Conservation (phyloP, 441 rosid species). For the Erodium chrysanthum region DNA sequence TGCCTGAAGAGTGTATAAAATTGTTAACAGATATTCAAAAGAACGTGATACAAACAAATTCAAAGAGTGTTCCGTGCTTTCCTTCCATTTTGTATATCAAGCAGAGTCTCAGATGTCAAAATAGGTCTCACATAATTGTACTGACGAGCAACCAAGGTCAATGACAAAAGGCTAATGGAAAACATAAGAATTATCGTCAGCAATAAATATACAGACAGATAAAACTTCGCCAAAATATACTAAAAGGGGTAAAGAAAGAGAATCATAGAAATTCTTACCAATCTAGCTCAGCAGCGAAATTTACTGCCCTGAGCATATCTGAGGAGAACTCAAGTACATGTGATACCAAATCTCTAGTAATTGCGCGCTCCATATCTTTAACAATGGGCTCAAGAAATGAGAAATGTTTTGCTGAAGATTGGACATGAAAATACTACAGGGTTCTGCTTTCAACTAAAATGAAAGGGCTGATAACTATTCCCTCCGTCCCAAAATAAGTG, state of each 20-base stretch:
- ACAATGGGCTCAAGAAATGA: constrained; percentile 16
- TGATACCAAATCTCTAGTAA: constrained; percentile 74
- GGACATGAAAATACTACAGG: background rate
- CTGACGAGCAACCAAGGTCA: constrained; percentile 82
- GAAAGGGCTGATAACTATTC: constrained; percentile 4
- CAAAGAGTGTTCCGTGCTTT: constrained; percentile 18
- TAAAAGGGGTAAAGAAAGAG: background rate
- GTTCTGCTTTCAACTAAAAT: constrained; percentile 9
- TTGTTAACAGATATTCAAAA: constrained; percentile 2
- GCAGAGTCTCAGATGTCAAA: constrained; percentile 56
- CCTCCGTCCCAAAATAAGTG: background rate
- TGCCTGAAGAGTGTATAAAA: constrained; percentile 44
- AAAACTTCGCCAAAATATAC: background rate
- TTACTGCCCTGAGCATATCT: constrained; percentile 67
- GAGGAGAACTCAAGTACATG: constrained; percentile 58
- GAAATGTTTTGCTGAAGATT: background rate
- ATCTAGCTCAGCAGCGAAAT: constrained; percentile 88
- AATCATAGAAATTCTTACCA: constrained; percentile 42
- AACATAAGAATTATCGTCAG: constrained; percentile 20
- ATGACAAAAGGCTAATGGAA: constrained; percentile 55
- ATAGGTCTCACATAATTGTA: constrained; percentile 81
- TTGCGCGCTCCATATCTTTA: constrained; percentile 91
- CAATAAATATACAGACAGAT: constrained; percentile 2
- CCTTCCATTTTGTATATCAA: constrained; percentile 87
- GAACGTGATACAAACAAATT: background rate